Percentiles rank a stretch among this genome's conserved stretches.
Evolutionary conservation across 2,329 filamentous ascomycete species (phyloP).

Genomic region (Diaporthe sp.): DNA sequence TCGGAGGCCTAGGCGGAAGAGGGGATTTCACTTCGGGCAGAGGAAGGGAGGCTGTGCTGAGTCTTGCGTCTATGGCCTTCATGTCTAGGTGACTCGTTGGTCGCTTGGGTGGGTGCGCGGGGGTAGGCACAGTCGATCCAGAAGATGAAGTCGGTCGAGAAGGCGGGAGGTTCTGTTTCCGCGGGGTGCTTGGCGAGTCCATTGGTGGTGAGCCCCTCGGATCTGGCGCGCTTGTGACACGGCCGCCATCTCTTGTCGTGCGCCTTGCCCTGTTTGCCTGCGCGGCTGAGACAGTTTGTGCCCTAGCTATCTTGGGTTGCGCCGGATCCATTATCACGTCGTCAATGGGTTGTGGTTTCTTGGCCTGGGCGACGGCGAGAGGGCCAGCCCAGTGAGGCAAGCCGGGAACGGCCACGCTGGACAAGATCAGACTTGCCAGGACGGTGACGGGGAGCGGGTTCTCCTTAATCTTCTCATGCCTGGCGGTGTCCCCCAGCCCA

Average conservation of each 20-base stretch:
- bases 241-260: slow-evolving; percentile 53
- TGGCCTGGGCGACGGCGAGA: slow-evolving; percentile 82
- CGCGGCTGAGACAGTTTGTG: slow-evolving; percentile 71
- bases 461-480: slow-evolving; percentile 82
- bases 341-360: slow-evolving; percentile 74
- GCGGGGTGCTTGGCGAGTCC: slow-evolving; percentile 35
- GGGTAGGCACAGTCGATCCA: slow-evolving; percentile 42
- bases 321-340: slow-evolving; percentile 69
- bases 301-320: slow-evolving; percentile 58
- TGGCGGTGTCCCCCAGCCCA: slow-evolving; percentile 75
- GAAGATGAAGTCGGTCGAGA: slow-evolving; percentile 39
- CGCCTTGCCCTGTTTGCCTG: slow-evolving; percentile 61
- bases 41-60: slow-evolving; percentile 76
- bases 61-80: slow-evolving; percentile 66
- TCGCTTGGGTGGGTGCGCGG: slow-evolving; percentile 51
- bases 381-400: slow-evolving; percentile 84
- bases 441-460: slow-evolving; percentile 85
- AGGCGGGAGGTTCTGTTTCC: slow-evolving; percentile 36
- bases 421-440: slow-evolving; percentile 82
- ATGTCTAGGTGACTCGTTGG: slow-evolving; percentile 61
- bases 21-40: slow-evolving; percentile 70
- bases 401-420: slow-evolving; percentile 78
- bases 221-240: slow-evolving; percentile 58
- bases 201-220: slow-evolving; percentile 39
- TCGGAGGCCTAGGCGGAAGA: slow-evolving; percentile 62